Evolutionary conservation across 805 yeast species (phyloP).

Genomic region (Brettanomyces nanus): DNA sequence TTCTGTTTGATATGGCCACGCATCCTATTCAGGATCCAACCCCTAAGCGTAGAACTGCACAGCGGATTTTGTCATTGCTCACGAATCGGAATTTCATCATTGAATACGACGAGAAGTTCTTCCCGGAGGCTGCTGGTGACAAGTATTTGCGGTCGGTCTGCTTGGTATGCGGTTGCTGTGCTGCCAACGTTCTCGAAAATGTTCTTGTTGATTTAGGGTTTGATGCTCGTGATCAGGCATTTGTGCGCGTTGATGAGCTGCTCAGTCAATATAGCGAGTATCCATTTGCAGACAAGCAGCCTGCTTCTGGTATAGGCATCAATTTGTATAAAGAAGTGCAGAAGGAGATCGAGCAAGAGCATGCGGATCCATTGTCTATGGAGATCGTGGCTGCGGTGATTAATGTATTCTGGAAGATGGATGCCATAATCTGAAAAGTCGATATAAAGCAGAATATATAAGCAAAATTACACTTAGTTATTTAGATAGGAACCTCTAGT

Average conservation of each 20-base stretch:
- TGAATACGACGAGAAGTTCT: constrained; percentile 47
- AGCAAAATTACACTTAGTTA: neutral
- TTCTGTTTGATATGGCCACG: constrained; percentile 96
- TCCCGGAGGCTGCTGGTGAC: constrained; percentile 61
- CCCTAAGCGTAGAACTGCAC: constrained; percentile 73
- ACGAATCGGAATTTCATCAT: constrained; percentile 62
- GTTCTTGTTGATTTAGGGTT: constrained; percentile 68
- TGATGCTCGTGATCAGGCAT: constrained; percentile 87
- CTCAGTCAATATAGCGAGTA: constrained; percentile 73
- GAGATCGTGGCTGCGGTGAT: constrained; percentile 92
- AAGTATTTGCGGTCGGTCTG: constrained; percentile 71
- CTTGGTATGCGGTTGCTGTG: constrained; percentile 82
- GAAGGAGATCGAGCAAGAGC: constrained; percentile 42
- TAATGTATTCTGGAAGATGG: constrained; percentile 86
- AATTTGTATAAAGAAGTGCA: constrained; percentile 49
- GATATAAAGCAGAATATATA: too few relatives aligned
- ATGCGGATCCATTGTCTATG: constrained; percentile 53
- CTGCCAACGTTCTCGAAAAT: constrained; percentile 94
- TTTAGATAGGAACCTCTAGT: constrained; percentile 30
- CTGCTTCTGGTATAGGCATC: constrained; percentile 62
- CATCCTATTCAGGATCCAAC: constrained; percentile 88
- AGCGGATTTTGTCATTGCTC: constrained; percentile 62
- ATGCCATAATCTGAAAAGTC: constrained; percentile 55
- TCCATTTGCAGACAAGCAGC: constrained; percentile 57
- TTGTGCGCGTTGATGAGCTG: constrained; percentile 89